phyloP scores from a whole-genome alignment of 768 basidiomycete genomes.

The Lyophyllum semitale region DNA sequence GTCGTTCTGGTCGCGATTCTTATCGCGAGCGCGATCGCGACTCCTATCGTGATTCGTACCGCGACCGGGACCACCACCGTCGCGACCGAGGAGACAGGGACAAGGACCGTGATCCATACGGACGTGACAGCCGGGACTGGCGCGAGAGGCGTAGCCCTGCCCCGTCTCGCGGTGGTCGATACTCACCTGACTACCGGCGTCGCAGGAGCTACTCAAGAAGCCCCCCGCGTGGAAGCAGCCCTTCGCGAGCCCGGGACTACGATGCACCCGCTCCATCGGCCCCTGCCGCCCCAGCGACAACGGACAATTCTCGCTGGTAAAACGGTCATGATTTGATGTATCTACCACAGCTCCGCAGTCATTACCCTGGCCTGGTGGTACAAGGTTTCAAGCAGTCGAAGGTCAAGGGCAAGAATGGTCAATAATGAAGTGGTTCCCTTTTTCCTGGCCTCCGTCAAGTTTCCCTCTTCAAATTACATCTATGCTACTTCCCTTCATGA shows the following conservation, averaged over 20 bases:
- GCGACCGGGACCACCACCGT: slow-evolving; percentile 54
- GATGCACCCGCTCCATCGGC: slow-evolving; percentile 29
- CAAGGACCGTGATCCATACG: slow-evolving; percentile 63
- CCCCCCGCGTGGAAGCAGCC: slow-evolving; percentile 74
- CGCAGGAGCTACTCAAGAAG: slow-evolving; percentile 80
- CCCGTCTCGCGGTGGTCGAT: slow-evolving; percentile 60
- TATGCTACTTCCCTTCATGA: slow-evolving; percentile 48
- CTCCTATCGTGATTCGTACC: slow-evolving; percentile 41
- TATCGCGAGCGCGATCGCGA: slow-evolving; percentile 40
- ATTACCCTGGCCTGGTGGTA: slow-evolving; percentile 27
- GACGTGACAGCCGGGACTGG: slow-evolving; percentile 74
- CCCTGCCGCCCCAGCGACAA: slow-evolving; percentile 41
- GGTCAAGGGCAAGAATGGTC: slow-evolving; percentile 44
- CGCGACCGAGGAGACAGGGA: slow-evolving; percentile 58
- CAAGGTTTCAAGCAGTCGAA: slow-evolving; percentile 29
- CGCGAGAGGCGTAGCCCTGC: slow-evolving; percentile 80
- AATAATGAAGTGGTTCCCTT: slow-evolving; percentile 44
- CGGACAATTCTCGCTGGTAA: slow-evolving; percentile 58
- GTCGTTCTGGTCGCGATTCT: slow-evolving; percentile 52
- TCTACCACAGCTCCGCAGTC: slow-evolving; percentile 11
- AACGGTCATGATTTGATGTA: slow-evolving; percentile 22
- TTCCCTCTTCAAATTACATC: slow-evolving; percentile 29
- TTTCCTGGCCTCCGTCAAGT: slow-evolving; percentile 45
- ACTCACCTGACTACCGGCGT: slow-evolving; percentile 77
- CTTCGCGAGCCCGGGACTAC: slow-evolving; percentile 40